Evolutionary conservation across 768 basidiomycete genomes (phyloP), one percentile per base, ranked within the genome.

Genomic region (Pulveroboletus sp.): DNA sequence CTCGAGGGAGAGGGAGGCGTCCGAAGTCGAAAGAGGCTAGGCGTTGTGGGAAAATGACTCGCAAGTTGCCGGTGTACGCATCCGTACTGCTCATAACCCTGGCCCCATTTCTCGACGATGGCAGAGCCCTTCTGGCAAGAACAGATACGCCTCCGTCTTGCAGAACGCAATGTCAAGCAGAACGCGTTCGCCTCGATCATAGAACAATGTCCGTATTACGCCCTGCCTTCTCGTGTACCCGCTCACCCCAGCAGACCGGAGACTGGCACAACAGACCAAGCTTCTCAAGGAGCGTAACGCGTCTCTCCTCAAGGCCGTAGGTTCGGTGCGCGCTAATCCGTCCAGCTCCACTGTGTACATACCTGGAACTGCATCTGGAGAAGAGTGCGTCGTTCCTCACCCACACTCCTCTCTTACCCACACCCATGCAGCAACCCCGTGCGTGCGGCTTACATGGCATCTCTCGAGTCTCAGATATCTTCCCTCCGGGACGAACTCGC

Each of bases 391-490:
- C 40, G 2, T 12, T 17, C 31, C 43, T 50, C 55, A 5, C 48
- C 11, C 35, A 41, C 33, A 18, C 28, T 8, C 24, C 10, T 36
- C 33, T 4, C 39, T 40, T 30, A 27, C 54, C 39, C 37, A 51
- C 30, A 26, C 43, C 31, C 32, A 27, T 45, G 49, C 59, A 92
- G 88, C 56, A 89, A 92, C 65, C 85, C 91, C 24, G 86, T 94
- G 37, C 83, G 86, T 38, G 81, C 86, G 33, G 93, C 93, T 14
- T 92, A 95, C 68, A 83, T 94, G 68, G 75, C 85, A 1, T 96
- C 95, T 17, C 82, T 98, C 42, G 94, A 98, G 68, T 85, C 88
- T 5, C 93, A 97, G 64, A 89, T 98, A 67, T 91, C 92, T 2
- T 85, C 89, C 10, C 75, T 96, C 43, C 85, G 94, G 31, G 88